These are phyloP conservation scores for Caloboletus inedulis DNA, from an alignment of 1,284 basidiomycete genomes.

Conservation along the genomic window DNA sequence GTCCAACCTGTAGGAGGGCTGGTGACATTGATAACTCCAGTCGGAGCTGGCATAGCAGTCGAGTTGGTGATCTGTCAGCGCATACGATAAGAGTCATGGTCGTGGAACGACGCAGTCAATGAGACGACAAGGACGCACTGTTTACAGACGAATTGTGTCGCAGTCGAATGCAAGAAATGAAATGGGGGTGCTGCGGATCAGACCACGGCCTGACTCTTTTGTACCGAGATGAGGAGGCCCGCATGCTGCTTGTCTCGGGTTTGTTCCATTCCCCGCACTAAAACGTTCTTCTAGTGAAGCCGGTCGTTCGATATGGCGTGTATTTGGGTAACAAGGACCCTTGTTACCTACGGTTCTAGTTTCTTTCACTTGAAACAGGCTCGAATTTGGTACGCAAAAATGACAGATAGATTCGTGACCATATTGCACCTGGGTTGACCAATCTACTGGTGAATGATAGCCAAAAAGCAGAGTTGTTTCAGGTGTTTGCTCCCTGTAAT, in stretches of 20 bases:
- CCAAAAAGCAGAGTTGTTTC: no score
- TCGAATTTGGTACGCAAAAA: no score
- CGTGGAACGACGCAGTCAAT: background rate
- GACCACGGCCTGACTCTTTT: background rate
- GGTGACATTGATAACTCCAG: background rate
- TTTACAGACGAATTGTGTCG: background rate
- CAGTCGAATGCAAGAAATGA: background rate
- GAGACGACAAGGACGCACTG: background rate
- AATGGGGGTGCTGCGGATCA: background rate
- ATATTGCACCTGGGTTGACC: no score
- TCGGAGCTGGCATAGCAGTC: background rate
- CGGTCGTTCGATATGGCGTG: background rate
- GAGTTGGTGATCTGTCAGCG: background rate
- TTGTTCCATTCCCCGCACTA: background rate
- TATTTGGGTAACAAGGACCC: background rate
- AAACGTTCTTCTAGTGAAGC: background rate
- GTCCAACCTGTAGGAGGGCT: conserved; percentile 5
- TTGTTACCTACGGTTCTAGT: background rate
- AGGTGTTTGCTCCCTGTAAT: background rate
- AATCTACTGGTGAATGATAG: no score
- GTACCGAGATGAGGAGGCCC: background rate
- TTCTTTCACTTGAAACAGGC: no score
- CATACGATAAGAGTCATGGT: background rate
- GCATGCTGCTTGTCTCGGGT: background rate
- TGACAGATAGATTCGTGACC: no score